Percentiles rank a stretch among this genome's conserved stretches.
Evolutionary conservation across 768 basidiomycete genomes (phyloP).

Genomic region (Pluteus cervinus): DNA sequence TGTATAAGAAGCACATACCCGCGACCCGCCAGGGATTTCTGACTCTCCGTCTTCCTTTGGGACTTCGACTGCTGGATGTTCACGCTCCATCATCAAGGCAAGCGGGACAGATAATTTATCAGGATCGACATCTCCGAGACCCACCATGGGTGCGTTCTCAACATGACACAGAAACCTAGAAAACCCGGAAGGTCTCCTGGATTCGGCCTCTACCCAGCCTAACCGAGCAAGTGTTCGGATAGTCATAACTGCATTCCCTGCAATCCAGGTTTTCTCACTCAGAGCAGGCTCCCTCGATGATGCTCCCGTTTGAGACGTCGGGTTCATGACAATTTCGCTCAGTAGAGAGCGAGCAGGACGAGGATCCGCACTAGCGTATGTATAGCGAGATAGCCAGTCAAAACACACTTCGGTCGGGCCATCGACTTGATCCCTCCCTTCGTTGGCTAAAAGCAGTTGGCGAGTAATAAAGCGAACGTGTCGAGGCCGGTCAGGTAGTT

Average conservation of each 20-base stretch:
- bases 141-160: slow-evolving; percentile 85
- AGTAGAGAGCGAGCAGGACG: slow-evolving; percentile 77
- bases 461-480: slow-evolving; percentile 84
- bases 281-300: slow-evolving; percentile 33
- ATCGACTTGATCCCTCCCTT: slow-evolving; percentile 66
- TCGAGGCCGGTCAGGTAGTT: slow-evolving; percentile 70
- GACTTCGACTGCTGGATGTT: slow-evolving; percentile 26
- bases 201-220: slow-evolving; percentile 87
- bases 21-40: slow-evolving; percentile 9
- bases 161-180: slow-evolving; percentile 78
- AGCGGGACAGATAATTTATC: slow-evolving; percentile 71
- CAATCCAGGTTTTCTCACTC: slow-evolving; percentile 75
- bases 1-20: slow-evolving; percentile 10
- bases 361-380: slow-evolving; percentile 91
- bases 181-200: slow-evolving; percentile 84
- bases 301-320: slow-evolving; percentile 22
- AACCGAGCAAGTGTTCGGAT: slow-evolving; percentile 63
- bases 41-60: slow-evolving; percentile 16
- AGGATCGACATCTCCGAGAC: slow-evolving; percentile 78
- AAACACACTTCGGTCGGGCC: slow-evolving; percentile 94
- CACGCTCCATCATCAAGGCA: slow-evolving; percentile 65
- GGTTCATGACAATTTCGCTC: slow-evolving; percentile 71
- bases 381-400: slow-evolving; percentile 94
- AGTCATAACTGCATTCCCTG: slow-evolving; percentile 81
- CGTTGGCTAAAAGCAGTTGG: slow-evolving; percentile 82